Percentiles rank a stretch among this genome's conserved stretches.
Conservation (phyloP, 352 stramenopile genomes). For the Pythium diclinum region DNA sequence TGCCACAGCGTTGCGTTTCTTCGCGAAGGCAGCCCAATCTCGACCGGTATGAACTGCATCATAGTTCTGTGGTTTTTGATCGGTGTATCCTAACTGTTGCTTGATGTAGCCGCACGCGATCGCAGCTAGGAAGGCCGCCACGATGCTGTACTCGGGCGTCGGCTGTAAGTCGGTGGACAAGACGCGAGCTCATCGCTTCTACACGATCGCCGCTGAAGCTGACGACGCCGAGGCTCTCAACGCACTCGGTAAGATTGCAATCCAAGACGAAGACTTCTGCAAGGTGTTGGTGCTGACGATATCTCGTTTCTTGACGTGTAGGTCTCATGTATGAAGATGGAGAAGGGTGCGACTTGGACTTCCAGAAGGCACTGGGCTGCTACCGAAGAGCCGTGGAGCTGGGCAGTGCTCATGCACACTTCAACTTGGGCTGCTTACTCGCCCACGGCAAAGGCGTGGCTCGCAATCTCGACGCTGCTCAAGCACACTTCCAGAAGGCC, state of each 20-base stretch:
- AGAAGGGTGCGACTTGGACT: conserved; percentile 67
- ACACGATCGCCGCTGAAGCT: conserved; percentile 46
- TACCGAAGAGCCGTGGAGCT: conserved; percentile 51
- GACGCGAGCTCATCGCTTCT: conserved; percentile 46
- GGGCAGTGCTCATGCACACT: conserved; percentile 58
- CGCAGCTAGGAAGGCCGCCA: conserved; percentile 53
- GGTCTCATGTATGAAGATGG: conserved; percentile 79
- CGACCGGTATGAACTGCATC: conserved; percentile 16
- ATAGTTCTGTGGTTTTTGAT: not conserved
- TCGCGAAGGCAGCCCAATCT: conserved; percentile 46
- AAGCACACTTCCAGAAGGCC: conserved; percentile 62
- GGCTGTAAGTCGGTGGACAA: conserved; percentile 45
- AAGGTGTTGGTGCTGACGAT: not conserved
- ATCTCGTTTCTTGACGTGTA: conserved; percentile 9
- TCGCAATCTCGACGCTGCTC: conserved; percentile 50
- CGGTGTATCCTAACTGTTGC: not conserved
- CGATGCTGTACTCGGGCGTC: conserved; percentile 62
- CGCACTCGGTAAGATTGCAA: conserved; percentile 41
- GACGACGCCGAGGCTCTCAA: conserved; percentile 67
- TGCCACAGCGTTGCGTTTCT: conserved; percentile 53
- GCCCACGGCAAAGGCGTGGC: conserved; percentile 57
- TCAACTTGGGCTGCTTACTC: conserved; percentile 74
- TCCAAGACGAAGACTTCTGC: not conserved
- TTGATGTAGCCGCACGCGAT: conserved; percentile 36
- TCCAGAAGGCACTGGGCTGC: conserved; percentile 46